Evolutionary conservation across 2,329 filamentous ascomycete species (phyloP).

Genomic region (Berkeleyomyces rouxiae): DNA sequence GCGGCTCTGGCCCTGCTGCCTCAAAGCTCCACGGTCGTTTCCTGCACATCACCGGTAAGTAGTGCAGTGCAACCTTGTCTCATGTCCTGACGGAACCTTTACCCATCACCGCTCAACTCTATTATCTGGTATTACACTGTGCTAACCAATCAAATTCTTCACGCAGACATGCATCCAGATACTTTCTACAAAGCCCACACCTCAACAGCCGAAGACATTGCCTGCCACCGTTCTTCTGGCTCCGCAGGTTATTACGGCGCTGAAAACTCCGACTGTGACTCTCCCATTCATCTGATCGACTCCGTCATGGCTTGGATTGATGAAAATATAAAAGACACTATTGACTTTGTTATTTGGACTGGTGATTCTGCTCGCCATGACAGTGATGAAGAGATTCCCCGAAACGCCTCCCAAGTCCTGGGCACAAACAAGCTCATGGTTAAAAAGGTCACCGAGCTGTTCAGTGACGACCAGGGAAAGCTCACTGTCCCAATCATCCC

Average conservation of each 20-base stretch:
- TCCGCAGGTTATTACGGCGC: conserved; percentile 68
- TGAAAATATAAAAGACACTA: conserved; percentile 54
- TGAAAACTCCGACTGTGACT: conserved; percentile 77
- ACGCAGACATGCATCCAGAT: conserved; percentile 77
- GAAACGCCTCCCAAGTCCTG: conserved; percentile 59
- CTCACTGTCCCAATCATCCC: conserved; percentile 69
- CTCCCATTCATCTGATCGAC: conserved; percentile 63
- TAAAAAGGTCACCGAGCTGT: conserved; percentile 58
- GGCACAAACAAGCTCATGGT: conserved; percentile 60
- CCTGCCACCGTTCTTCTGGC: conserved; percentile 68
- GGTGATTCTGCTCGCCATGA: conserved; percentile 83
- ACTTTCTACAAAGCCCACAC: conserved; percentile 68
- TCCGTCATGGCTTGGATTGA: conserved; percentile 82
- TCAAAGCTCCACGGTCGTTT: conserved; percentile 50
- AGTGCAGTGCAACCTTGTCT: background rate
- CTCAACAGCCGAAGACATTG: conserved; percentile 47
- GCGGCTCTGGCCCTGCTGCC: background rate
- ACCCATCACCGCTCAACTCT: background rate
- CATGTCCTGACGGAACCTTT: conserved; percentile 2
- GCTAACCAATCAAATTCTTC: background rate
- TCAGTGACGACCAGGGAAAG: conserved; percentile 38
- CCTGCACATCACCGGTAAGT: conserved; percentile 71
- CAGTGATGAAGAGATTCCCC: conserved; percentile 65
- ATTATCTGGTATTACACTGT: background rate
- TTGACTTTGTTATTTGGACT: conserved; percentile 90